A percentile compares a stretch with the other conserved stretches of the same genome.
Conservation (phyloP, 2,329 filamentous ascomycete genomes). For the Decorospora gaudefroyi region DNA sequence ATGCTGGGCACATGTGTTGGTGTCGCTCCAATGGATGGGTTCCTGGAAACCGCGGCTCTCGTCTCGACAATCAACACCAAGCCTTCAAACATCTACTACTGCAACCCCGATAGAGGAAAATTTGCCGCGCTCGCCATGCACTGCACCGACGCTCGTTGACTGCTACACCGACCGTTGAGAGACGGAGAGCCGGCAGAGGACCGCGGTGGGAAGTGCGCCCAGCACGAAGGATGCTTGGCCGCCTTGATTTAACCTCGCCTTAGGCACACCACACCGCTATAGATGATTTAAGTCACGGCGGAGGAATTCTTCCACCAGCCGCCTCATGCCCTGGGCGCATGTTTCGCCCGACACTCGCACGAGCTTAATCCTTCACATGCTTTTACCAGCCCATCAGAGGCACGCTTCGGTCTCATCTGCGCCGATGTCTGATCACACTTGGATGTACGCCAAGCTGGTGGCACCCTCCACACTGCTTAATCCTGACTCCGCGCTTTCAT, state of each 20-base stretch:
- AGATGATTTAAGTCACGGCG: constrained; percentile 15
- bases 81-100: constrained; percentile 8
- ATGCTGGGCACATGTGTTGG: constrained; percentile 27
- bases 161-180: constrained; percentile 18
- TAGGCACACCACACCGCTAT: constrained; percentile 20
- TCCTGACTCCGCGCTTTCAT: constrained; percentile 21
- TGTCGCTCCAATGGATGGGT: constrained; percentile 15
- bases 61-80: constrained; percentile 13
- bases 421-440: constrained; percentile 22
- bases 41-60: constrained; percentile 20
- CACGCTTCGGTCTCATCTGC: constrained; percentile 25
- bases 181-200: constrained; percentile 5
- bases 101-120: constrained; percentile 4
- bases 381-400: constrained; percentile 18
- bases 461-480: constrained; percentile 30
- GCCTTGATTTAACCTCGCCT: constrained; percentile 6
- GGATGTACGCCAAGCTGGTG: constrained; percentile 29
- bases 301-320: constrained; percentile 34
- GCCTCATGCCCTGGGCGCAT: constrained; percentile 11
- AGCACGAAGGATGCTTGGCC: constrained; percentile 11
- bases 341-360: constrained; percentile 25
- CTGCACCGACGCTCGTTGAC: constrained; percentile 26
- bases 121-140: constrained; percentile 22
- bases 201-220: constrained; percentile 13
- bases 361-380: constrained; percentile 28